These are phyloP conservation scores for Tetradesmus obliquus DNA, from an alignment of 139 green algal genomes.

Conservation along the genomic window DNA sequence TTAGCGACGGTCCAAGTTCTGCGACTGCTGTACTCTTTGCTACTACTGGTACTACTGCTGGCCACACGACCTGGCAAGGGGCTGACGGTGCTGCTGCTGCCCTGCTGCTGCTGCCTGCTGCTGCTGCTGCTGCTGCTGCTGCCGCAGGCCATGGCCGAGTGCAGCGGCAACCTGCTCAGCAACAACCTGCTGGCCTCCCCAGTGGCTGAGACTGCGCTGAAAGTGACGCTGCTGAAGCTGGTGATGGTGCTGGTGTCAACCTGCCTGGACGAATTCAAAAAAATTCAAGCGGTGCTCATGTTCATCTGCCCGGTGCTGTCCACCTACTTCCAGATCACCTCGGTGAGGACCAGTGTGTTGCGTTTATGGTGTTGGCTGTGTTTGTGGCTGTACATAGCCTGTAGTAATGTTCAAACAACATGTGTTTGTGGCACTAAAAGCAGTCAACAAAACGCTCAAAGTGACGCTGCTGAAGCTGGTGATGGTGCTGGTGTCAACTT, in stretches of 20 bases:
- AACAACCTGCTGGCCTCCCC: conserved; percentile 17
- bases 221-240: conserved; percentile 25
- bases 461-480: conserved; percentile 25
- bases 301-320: conserved; percentile 18
- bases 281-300: conserved; percentile 30
- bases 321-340: conserved; percentile 12
- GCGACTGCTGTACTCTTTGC: no score
- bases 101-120: neutral
- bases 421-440: no score
- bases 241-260: conserved; percentile 42
- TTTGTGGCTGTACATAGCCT: no score
- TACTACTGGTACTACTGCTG: neutral
- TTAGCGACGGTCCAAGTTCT: no score
- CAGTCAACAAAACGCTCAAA: neutral
- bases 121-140: neutral
- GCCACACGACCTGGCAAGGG: neutral
- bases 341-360: neutral
- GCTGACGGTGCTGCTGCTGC: neutral
- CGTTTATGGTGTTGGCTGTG: neutral
- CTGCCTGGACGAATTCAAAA: neutral
- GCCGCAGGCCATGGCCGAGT: conserved; percentile 37
- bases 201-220: neutral
- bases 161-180: conserved; percentile 21
- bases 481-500: conserved; percentile 39
- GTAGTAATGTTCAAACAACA: no score